phyloP scores from a whole-genome alignment of 2,329 filamentous ascomycete genomes.

The Xylariaceae sp. region DNA sequence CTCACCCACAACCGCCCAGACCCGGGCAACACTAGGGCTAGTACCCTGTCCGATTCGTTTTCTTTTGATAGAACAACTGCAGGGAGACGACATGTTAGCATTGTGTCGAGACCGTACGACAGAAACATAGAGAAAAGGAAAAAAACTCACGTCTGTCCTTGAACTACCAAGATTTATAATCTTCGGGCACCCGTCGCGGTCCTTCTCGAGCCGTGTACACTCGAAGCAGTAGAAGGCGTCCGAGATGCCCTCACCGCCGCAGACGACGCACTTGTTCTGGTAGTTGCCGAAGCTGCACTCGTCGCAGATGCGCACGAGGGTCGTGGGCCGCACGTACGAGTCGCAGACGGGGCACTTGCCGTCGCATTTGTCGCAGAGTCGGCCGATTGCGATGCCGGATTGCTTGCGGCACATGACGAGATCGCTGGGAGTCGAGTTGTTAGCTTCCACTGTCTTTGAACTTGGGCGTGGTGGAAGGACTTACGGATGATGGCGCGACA shows the following conservation, averaged over 20 bases:
- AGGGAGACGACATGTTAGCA: conserved; percentile 26
- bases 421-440: conserved; percentile 54
- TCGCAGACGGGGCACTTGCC: conserved; percentile 99
- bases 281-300: conserved; percentile 99
- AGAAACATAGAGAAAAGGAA: conserved; percentile 33
- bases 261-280: conserved; percentile 99
- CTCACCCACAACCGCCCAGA: conserved; percentile 35
- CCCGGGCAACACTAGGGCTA: conserved; percentile 47
- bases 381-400: conserved; percentile 93
- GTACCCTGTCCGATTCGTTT: conserved; percentile 58
- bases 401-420: conserved; percentile 99
- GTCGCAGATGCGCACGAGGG: conserved; percentile 96
- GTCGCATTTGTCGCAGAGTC: conserved; percentile 99
- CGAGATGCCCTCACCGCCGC: conserved; percentile 94
- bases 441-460: background rate
- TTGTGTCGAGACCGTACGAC: background rate
- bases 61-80: conserved; percentile 61
- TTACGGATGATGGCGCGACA: conserved; percentile 34
- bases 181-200: conserved; percentile 95
- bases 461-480: conserved; percentile 26
- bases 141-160: conserved; percentile 72
- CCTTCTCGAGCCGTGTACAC: conserved; percentile 93
- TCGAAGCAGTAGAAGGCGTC: conserved; percentile 99
- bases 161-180: conserved; percentile 97
- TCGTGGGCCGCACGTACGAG: conserved; percentile 96